Evolutionary conservation across 2,329 filamentous ascomycete genomes (phyloP), one percentile per base, ranked within the genome.

Genomic region (Aspergillus clavatus): DNA sequence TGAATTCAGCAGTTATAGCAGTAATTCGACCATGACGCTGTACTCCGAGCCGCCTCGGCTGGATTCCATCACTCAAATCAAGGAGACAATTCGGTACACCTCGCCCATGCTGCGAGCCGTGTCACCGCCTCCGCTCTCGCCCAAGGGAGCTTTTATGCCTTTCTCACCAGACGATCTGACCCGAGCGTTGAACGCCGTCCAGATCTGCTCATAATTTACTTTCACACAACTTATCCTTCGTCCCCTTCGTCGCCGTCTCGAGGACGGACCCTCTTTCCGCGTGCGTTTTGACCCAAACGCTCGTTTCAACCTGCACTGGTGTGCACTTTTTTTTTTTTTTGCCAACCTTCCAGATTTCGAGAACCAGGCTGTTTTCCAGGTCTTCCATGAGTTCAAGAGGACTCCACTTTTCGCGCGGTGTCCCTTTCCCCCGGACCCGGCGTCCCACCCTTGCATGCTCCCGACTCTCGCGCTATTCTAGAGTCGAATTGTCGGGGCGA

Each of bases 131-230:
- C 50, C 51, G 12, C 45, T 58, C 36, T 52, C 59, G 7, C 47
- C 53, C 33, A 59, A 59, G 28, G 57, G 56, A 7, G 59, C 54
- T 35, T 52, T 54, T 7, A 51, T 60, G 38, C 62, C 65, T 3
- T 67, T 69, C 40, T 47, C 59, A 12, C 62, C 66, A 7, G 61
- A 68, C 5, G 62, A 68, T 50, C 54, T 69, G 52, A 52, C 58
- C 22, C 60, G 62, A 43, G 66, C 66, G 47, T 60, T 69, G 60
- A 60, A 57, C 53, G 62, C 65, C 41, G 59, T 68, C 40, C 61
- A 62, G 47, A 56, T 67, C 43, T 64, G 57, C 53, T 53, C 48
- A 27, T 60, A 47, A 50, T 40, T 11, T 26, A n/a, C 28, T 18
- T 43, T 28, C 3, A 28, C n/a, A n/a, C 22, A n/a, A 21, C 14